These are phyloP conservation scores for Scheffersomyces lignicola DNA, from an alignment of 1,139 yeast species.

Conservation along the genomic window DNA sequence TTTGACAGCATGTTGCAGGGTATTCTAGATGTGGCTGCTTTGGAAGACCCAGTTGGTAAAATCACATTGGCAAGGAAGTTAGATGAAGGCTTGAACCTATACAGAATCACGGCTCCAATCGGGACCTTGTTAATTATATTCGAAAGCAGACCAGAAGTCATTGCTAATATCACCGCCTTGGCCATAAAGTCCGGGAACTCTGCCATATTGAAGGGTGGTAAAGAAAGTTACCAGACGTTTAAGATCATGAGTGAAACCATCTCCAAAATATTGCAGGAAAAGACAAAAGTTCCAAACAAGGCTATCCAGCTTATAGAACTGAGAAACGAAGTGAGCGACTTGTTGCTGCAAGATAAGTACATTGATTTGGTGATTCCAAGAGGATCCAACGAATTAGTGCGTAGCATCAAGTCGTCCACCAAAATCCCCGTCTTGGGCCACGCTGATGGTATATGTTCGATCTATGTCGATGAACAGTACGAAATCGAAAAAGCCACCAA, in stretches of 20 bases:
- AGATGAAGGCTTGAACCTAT: conserved; percentile 82
- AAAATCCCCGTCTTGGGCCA: conserved; percentile 97
- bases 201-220: conserved; percentile 96
- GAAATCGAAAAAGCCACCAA: conserved; percentile 73
- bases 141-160: conserved; percentile 97
- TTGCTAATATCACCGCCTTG: conserved; percentile 94
- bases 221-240: conserved; percentile 85
- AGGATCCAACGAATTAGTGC: conserved; percentile 90
- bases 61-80: conserved; percentile 77
- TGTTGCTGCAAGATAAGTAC: conserved; percentile 80
- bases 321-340: conserved; percentile 84
- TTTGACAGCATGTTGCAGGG: conserved; percentile 95
- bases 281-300: conserved; percentile 70
- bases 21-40: conserved; percentile 80
- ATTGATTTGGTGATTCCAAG: conserved; percentile 96
- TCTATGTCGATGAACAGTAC: conserved; percentile 76
- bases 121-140: conserved; percentile 92
- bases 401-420: conserved; percentile 79
- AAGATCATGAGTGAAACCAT: conserved; percentile 77
- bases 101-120: conserved; percentile 86
- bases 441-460: conserved; percentile 96
- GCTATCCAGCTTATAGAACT: conserved; percentile 87
- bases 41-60: conserved; percentile 90
- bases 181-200: conserved; percentile 96
- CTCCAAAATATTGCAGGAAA: conserved; percentile 51